phyloP scores from a whole-genome alignment of 805 yeast genomes.

The Ogataea nonfermentans region DNA sequence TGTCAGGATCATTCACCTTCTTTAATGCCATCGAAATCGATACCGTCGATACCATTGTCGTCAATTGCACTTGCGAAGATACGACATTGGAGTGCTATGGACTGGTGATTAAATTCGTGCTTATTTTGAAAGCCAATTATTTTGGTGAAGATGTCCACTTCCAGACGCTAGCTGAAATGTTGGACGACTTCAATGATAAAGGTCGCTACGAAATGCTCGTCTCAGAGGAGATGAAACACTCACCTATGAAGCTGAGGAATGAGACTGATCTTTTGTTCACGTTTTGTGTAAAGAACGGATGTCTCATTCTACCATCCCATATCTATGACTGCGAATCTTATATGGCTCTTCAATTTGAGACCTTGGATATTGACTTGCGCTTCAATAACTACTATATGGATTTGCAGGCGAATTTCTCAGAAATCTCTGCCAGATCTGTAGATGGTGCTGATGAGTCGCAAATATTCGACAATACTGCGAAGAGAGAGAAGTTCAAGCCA shows the following conservation, averaged over 20 bases:
- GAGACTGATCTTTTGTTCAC: constrained; percentile 77
- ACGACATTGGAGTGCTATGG: constrained; percentile 78
- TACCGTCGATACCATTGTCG: constrained; percentile 64
- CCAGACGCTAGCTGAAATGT: constrained; percentile 81
- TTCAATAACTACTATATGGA: constrained; percentile 94
- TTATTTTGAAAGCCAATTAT: constrained; percentile 80
- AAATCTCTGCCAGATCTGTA: constrained; percentile 41
- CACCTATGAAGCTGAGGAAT: constrained; percentile 50
- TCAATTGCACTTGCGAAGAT: constrained; percentile 63
- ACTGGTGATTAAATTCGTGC: constrained; percentile 68
- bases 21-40: constrained; percentile 58
- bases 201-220: background rate
- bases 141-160: constrained; percentile 86
- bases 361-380: constrained; percentile 74
- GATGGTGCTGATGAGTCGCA: constrained; percentile 25
- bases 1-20: constrained; percentile 66
- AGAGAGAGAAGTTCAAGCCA: constrained; percentile 28
- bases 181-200: constrained; percentile 27
- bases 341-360: constrained; percentile 59
- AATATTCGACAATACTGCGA: constrained; percentile 28
- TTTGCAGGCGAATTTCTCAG: constrained; percentile 69
- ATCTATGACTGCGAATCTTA: constrained; percentile 61
- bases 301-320: constrained; percentile 68
- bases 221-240: background rate
- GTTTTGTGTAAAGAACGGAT: constrained; percentile 67